phyloP scores from a whole-genome alignment of 1,284 basidiomycete species.

The Phellinidium pouzarii region DNA sequence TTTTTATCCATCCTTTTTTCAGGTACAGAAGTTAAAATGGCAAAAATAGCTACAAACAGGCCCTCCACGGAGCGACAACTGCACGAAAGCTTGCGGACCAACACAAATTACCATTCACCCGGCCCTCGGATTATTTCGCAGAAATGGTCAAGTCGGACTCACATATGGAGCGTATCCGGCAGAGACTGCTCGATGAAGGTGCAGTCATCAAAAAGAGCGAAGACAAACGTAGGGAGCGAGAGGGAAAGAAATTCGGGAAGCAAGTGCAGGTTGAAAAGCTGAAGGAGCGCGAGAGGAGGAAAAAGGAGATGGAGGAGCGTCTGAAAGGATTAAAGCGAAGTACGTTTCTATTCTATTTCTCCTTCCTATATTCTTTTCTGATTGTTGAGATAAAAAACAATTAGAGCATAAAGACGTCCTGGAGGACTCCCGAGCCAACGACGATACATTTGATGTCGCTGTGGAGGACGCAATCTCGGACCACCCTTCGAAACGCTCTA shows the following conservation, averaged over 20 bases:
- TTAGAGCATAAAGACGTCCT: constrained; percentile 80
- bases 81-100: constrained; percentile 72
- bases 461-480: constrained; percentile 81
- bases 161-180: constrained; percentile 96
- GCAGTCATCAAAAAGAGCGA: constrained; percentile 90
- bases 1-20: background rate
- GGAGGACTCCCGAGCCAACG: constrained; percentile 61
- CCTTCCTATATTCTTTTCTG: background rate
- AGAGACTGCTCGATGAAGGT: constrained; percentile 83
- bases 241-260: constrained; percentile 98
- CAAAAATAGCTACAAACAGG: constrained; percentile 85
- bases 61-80: constrained; percentile 72
- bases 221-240: constrained; percentile 86
- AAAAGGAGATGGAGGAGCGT: constrained; percentile 84
- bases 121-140: constrained; percentile 95
- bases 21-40: background rate
- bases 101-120: constrained; percentile 79
- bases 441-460: constrained; percentile 77
- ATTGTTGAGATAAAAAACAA: background rate
- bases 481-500: constrained; percentile 58
- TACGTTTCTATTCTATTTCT: constrained; percentile 34
- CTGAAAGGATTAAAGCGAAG: constrained; percentile 85
- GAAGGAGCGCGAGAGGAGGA: constrained; percentile 62
- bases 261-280: constrained; percentile 88
- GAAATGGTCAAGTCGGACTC: constrained; percentile 99